Evolutionary conservation across 2,329 filamentous ascomycete genomes (phyloP), one percentile per base, ranked within the genome.

Genomic region (Cytospora leucostoma): DNA sequence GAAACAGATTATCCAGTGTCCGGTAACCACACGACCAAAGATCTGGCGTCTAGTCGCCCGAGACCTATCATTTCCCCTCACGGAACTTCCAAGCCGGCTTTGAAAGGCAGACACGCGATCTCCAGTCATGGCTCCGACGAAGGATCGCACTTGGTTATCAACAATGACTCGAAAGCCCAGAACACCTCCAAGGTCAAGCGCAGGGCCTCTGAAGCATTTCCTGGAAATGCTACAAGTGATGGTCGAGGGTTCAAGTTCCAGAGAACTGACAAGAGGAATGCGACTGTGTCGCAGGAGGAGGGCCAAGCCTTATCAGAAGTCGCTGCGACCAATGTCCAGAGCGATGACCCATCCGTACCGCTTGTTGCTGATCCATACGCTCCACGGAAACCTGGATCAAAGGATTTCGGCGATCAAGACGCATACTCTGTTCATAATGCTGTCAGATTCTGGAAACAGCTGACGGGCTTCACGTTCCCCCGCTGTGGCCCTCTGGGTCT

Each of bases 401-500:
- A 7, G 10, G 1, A 5, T 7, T 40, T 40, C 40, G 8, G 10
- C 3, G 7, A 15, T n/a, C 1, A 2, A 17, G 17, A 19, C 17
- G 13, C n/a, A 3, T 3, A 7, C 10, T n/a, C n/a, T 15, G 0
- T 8, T 19, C 4, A n/a, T n/a, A 19, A 3, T 8, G 3, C 17
- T 44, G 8, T n/a, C 6, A 10, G 7, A 8, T 19, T 17, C 10
- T n/a, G n/a, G 17, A n/a, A 3, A 10, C 40, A 44, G 40, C 8
- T 44, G n/a, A 17, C 6, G 10, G 40, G 40, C 5, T 44, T 44
- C 17, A n/a, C 17, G 8, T 44, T 44, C 13, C 40, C 40, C 17
- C 17, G 10, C 17, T n/a, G 19, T 44, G 5, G 17, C 40, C 8
- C 7, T 10, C 7, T 7, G 5, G 40, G 40, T 44, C 17, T 44